Evolutionary conservation across 2,329 filamentous ascomycete genomes (phyloP).

Genomic region (Ceratocystis harringtonii): DNA sequence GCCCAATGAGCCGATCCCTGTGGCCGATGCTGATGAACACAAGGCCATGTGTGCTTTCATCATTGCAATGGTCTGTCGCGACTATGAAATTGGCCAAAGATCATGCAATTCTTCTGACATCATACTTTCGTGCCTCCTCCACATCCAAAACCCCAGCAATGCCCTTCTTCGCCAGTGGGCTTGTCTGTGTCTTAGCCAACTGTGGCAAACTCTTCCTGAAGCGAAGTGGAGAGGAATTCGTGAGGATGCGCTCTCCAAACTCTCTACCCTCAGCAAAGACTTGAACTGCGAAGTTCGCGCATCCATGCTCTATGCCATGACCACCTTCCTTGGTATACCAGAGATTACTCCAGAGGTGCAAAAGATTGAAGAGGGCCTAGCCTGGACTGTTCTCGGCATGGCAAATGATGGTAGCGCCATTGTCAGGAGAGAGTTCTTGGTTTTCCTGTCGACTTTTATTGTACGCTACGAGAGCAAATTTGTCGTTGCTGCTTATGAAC

Average conservation of each 20-base stretch:
- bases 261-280: slow-evolving; percentile 70
- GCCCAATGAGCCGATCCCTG: slow-evolving; percentile 65
- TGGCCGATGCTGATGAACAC: slow-evolving; percentile 82
- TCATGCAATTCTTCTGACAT: slow-evolving; percentile 85
- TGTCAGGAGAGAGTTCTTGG: slow-evolving; percentile 81
- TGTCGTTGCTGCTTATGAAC: slow-evolving; percentile 79
- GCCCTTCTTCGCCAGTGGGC: slow-evolving; percentile 87
- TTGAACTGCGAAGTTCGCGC: slow-evolving; percentile 83
- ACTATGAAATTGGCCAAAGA: slow-evolving; percentile 78
- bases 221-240: slow-evolving; percentile 94
- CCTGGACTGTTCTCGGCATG: slow-evolving; percentile 79
- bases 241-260: slow-evolving; percentile 65
- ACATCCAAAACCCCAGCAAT: slow-evolving; percentile 75
- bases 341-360: slow-evolving; percentile 84
- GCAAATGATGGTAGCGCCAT: slow-evolving; percentile 86
- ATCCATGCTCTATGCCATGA: slow-evolving; percentile 84
- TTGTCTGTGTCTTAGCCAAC: slow-evolving; percentile 83
- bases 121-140: slow-evolving; percentile 71
- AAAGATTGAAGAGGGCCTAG: slow-evolving; percentile 78
- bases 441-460: slow-evolving; percentile 87
- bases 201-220: slow-evolving; percentile 82
- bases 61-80: slow-evolving; percentile 90
- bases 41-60: slow-evolving; percentile 99
- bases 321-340: slow-evolving; percentile 83
- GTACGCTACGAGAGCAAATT: slow-evolving; percentile 86